These are phyloP conservation scores for Fraxinus nigra DNA, from an alignment of 305 asterid genomes.

Conservation along the genomic window DNA sequence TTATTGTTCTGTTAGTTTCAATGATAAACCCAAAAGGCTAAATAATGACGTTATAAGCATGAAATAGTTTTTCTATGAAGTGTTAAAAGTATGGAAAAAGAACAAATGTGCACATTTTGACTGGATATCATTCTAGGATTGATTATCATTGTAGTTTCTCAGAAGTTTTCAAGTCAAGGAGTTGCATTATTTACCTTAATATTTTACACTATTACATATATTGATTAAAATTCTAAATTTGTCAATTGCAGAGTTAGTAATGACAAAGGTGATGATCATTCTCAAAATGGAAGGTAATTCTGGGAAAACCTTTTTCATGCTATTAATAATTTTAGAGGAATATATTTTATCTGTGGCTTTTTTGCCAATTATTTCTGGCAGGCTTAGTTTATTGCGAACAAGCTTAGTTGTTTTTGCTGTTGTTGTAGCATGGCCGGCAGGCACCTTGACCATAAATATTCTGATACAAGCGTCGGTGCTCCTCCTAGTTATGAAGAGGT, in stretches of 20 bases:
- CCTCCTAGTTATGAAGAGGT: conserved; percentile 92
- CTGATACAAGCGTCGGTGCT: conserved; percentile 62
- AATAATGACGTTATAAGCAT: background rate
- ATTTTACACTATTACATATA: background rate
- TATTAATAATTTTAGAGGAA: background rate
- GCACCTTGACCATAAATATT: conserved; percentile 48
- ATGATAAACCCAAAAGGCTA: background rate
- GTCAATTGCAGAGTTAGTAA: background rate
- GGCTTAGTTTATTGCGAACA: conserved; percentile 20
- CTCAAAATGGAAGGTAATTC: conserved; percentile 83
- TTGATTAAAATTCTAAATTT: background rate
- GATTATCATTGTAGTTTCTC: background rate
- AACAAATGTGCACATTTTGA: background rate
- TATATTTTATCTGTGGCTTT: conserved; percentile 6
- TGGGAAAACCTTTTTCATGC: conserved; percentile 10
- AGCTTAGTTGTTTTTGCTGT: conserved; percentile 18
- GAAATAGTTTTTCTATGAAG: background rate
- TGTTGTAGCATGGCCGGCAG: conserved; percentile 29
- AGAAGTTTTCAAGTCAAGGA: background rate
- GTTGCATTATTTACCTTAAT: background rate
- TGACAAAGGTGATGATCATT: conserved; percentile 58
- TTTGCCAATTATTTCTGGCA: background rate
- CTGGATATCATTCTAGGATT: background rate
- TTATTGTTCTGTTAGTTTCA: background rate
- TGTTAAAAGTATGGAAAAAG: background rate